Evolutionary conservation across 352 stramenopile species (phyloP), one percentile per base, ranked within the genome.

Genomic region (Globisporangium cederbergense): DNA sequence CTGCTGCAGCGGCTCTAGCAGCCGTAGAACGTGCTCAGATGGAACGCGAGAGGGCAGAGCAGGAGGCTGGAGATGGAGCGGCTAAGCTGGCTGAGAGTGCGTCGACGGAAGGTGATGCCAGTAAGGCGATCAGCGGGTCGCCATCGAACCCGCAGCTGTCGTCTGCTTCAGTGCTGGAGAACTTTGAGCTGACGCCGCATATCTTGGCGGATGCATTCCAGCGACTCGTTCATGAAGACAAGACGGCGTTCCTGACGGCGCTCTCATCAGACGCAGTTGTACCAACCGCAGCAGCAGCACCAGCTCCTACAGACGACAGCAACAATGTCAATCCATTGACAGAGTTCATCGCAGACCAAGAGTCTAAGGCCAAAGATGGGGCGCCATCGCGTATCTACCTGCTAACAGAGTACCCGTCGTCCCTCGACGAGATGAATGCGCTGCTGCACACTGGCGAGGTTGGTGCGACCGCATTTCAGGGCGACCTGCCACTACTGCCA

Each of bases 371-470:
- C 4, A 36, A 9, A 9, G 36, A 36, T 16, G 57, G 40, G 14
- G 11, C 62, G 9, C 74, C 66, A 28, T 58, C 70, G 0, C 76
- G 83, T 8, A 74, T 90, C 18, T 91, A 88, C 54, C 49, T 93
- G 10, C 59, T 93, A 16, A 42, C 75, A 16, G 76, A 91, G 58
- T 93, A 88, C 55, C 85, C 82, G 14, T 64, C 69, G 22, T 78
- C 78, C 1, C 51, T 89, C 8, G 58, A 55, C 0, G 85, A 93
- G 64, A 70, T 78, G 43, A 66, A 78, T 8, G 74, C 67, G 53
- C 66, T 88, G 34, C 66, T 88, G n/a, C 47, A 60, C 1, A 73
- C 77, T 2, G 71, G 76, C 5, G 79, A 88, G 58, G 47, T 55
- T n/a, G 74, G 55, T 0, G 22, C 34, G 34, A 36, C 45, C 64